Evolutionary conservation across 176 grass and related monocot species (phyloP).

Genomic region (Areca catechu): DNA sequence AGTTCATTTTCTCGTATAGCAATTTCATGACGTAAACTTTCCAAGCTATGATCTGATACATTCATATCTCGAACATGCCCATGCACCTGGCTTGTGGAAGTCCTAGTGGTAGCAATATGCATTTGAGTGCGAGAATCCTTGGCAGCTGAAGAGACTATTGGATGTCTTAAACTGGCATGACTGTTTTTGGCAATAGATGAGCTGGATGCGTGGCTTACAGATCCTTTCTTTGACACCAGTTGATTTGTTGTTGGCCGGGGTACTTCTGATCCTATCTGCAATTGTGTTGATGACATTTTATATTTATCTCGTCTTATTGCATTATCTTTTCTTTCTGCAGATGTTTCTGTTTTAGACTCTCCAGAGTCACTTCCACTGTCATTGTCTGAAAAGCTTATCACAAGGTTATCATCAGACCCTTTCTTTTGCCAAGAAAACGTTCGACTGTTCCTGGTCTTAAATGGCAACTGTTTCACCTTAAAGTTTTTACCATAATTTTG

Average conservation of each 20-base stretch:
- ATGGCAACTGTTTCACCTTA: slow-evolving; percentile 46
- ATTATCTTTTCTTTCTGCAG: slow-evolving; percentile 22
- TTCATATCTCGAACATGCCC: slow-evolving; percentile 23
- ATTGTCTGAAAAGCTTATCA: slow-evolving; percentile 92
- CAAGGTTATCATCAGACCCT: slow-evolving; percentile 60
- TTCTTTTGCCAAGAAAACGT: slow-evolving; percentile 77
- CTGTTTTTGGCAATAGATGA: slow-evolving; percentile 27
- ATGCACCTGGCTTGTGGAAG: slow-evolving; percentile 27
- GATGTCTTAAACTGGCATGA: slow-evolving; percentile 23
- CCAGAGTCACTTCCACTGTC: slow-evolving; percentile 63
- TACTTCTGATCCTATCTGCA: slow-evolving; percentile 22
- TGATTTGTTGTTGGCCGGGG: slow-evolving; percentile 18
- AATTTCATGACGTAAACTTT: slow-evolving; percentile 82
- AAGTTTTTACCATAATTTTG: slow-evolving; percentile 40
- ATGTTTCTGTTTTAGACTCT: slow-evolving; percentile 26
- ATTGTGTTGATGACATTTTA: slow-evolving; percentile 22
- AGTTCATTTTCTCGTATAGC: slow-evolving; percentile 74
- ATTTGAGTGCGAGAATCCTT: slow-evolving; percentile 28
- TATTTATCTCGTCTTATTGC: slow-evolving; percentile 19
- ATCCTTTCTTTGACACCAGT: slow-evolving; percentile 31
- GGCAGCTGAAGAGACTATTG: slow-evolving; percentile 27
- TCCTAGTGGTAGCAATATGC: slow-evolving; percentile 35
- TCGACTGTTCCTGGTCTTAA: slow-evolving; percentile 52
- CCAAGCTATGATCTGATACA: slow-evolving; percentile 44
- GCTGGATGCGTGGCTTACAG: slow-evolving; percentile 19